Conservation (phyloP, 2,329 filamentous ascomycete genomes). For the Escovopsis sp. region DNA sequence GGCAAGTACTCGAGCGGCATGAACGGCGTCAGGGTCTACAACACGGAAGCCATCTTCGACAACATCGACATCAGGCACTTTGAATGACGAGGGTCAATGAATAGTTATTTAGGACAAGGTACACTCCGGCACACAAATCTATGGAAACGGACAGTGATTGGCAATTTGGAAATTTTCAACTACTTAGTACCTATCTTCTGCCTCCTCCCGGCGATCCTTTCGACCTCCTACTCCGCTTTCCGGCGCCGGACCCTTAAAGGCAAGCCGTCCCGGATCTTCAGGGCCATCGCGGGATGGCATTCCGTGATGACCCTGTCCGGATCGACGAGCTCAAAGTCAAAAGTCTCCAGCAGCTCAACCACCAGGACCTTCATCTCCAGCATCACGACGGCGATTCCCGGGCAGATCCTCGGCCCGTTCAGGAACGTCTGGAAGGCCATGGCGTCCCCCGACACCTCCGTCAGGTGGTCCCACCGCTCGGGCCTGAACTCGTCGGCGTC, state of each 20-base stretch:
- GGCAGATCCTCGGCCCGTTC: conserved; percentile 15
- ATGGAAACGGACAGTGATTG: too few relatives aligned
- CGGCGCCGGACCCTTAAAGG: neutral
- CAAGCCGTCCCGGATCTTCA: neutral
- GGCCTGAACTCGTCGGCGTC: conserved; percentile 25
- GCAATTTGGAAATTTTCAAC: too few relatives aligned
- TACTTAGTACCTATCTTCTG: too few relatives aligned
- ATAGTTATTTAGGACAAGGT: neutral
- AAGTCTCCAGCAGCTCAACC: neutral
- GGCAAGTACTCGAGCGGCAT: conserved; percentile 5
- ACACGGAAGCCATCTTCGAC: conserved; percentile 8
- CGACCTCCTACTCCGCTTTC: too few relatives aligned
- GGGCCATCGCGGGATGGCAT: neutral
- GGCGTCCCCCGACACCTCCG: conserved; percentile 17
- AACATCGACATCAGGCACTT: conserved; percentile 7
- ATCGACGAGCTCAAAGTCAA: neutral
- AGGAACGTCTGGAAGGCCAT: conserved; percentile 20
- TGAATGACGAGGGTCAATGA: neutral
- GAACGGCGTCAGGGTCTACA: conserved; percentile 8
- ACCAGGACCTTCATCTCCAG: conserved; percentile 18
- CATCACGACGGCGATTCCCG: conserved; percentile 16
- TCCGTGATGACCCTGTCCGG: neutral
- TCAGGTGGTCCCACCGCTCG: conserved; percentile 25
- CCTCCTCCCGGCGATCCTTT: too few relatives aligned
- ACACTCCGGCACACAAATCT: neutral